Evolutionary conservation across 192 early-diverging fungal species (phyloP).

Genomic region (Umbelopsis vinacea): DNA sequence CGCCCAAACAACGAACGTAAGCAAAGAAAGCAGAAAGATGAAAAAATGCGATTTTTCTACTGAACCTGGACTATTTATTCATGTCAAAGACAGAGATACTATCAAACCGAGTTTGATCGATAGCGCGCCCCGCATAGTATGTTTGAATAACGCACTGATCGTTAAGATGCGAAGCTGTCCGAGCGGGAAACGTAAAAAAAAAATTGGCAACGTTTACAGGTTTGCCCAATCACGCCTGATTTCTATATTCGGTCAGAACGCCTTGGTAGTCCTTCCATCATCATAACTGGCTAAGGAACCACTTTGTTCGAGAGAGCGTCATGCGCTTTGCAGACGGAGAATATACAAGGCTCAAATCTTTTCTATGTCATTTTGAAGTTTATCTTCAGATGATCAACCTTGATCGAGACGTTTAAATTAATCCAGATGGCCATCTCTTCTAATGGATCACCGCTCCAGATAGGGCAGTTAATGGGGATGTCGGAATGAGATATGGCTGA

Average conservation of each 20-base stretch:
- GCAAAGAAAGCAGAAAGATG: background rate
- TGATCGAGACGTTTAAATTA: too few species aligned
- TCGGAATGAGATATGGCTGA: background rate
- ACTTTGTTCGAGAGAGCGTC: background rate
- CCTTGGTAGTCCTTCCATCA: background rate
- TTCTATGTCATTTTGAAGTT: background rate
- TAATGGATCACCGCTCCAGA: slow-evolving; percentile 4
- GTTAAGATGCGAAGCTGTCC: slow-evolving; percentile 16
- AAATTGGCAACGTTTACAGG: background rate
- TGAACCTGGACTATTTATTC: background rate
- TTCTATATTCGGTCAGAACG: slow-evolving; percentile 14
- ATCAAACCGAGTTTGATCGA: slow-evolving; percentile 11
- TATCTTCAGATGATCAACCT: background rate
- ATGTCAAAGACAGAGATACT: background rate
- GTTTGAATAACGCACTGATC: slow-evolving; percentile 15
- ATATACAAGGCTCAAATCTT: background rate
- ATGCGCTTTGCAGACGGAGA: too few species aligned
- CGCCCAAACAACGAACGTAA: background rate
- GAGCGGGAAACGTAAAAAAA: slow-evolving; percentile 11
- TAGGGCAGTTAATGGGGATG: slow-evolving; percentile 3
- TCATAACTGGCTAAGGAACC: background rate
- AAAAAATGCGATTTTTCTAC: background rate
- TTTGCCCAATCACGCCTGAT: background rate
- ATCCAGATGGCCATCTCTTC: background rate
- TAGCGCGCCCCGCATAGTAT: slow-evolving; percentile 1